Evolutionary conservation across 2,329 filamentous ascomycete genomes (phyloP).

Genomic region (Ploettnerulaceae sp.): DNA sequence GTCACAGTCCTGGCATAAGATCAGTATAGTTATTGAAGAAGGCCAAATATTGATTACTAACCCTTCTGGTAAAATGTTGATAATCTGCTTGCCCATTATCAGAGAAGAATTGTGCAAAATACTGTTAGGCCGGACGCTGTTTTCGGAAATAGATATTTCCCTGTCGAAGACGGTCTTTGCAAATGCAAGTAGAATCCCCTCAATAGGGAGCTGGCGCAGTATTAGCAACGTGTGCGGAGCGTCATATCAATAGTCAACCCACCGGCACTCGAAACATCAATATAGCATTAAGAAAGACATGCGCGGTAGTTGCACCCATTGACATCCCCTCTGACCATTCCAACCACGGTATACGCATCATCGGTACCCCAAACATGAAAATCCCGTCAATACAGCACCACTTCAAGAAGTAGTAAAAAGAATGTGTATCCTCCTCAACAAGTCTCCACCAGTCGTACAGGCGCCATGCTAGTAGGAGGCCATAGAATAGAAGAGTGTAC

Average conservation of each 20-base stretch:
- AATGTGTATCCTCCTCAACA: constrained; percentile 76
- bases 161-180: constrained; percentile 84
- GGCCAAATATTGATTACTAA: constrained; percentile 36
- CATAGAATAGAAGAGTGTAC: constrained; percentile 78
- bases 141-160: constrained; percentile 89
- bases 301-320: constrained; percentile 65
- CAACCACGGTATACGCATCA: constrained; percentile 91
- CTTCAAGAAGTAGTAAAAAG: constrained; percentile 88
- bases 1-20: constrained; percentile 61
- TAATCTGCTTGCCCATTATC: constrained; percentile 93
- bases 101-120: constrained; percentile 90
- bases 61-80: constrained; percentile 96
- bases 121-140: constrained; percentile 79
- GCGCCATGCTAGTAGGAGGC: constrained; percentile 72
- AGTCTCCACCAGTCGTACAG: constrained; percentile 79
- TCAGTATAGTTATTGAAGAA: constrained; percentile 6
- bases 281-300: constrained; percentile 73
- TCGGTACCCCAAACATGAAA: constrained; percentile 82
- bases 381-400: constrained; percentile 84
- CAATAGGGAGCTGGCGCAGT: constrained; percentile 58
- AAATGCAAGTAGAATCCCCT: constrained; percentile 66
- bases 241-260: constrained; percentile 32
- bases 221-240: background rate
- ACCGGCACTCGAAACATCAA: constrained; percentile 89
- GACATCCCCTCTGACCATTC: constrained; percentile 69